phyloP scores from a whole-genome alignment of 768 basidiomycete genomes.

The Mycena olivaceomarginata region DNA sequence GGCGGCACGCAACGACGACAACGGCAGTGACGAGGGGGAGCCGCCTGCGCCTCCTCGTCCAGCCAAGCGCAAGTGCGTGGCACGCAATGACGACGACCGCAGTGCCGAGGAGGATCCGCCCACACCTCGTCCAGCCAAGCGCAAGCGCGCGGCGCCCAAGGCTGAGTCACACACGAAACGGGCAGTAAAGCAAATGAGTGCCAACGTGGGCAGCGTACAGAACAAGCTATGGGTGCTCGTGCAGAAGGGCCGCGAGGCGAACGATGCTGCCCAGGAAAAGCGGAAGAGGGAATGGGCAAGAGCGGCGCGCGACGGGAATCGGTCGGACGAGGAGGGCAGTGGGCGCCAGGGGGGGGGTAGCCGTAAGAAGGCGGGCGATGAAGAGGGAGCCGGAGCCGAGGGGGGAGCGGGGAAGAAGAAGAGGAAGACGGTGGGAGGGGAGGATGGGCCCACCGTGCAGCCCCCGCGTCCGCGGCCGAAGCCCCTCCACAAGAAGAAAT shows the following conservation, averaged over 20 bases:
- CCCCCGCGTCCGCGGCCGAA: neutral
- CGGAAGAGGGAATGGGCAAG: neutral
- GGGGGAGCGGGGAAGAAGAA: neutral
- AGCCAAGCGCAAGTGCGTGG: too few species aligned
- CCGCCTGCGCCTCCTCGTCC: too few species aligned
- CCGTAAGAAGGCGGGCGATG: neutral
- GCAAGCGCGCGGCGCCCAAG: too few species aligned
- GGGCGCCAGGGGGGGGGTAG: too few species aligned
- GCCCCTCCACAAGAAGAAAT: neutral
- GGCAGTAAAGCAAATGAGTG: too few species aligned
- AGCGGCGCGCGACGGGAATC: neutral
- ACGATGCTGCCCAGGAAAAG: neutral
- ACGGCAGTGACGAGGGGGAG: too few species aligned
- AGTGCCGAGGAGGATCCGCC: too few species aligned
- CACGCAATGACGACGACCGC: too few species aligned
- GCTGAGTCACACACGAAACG: too few species aligned
- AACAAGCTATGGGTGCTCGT: neutral
- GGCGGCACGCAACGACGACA: too few species aligned
- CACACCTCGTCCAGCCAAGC: too few species aligned
- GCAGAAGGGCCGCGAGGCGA: neutral
- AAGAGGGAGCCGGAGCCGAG: neutral
- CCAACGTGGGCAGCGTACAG: neutral
- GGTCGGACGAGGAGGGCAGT: neutral
- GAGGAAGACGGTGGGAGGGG: neutral
- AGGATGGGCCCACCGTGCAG: neutral